A percentile compares a stretch with the other conserved stretches of the same genome.
Evolutionary conservation across 345 rosid species (phyloP).

Genomic region (Rhizophora mangle): DNA sequence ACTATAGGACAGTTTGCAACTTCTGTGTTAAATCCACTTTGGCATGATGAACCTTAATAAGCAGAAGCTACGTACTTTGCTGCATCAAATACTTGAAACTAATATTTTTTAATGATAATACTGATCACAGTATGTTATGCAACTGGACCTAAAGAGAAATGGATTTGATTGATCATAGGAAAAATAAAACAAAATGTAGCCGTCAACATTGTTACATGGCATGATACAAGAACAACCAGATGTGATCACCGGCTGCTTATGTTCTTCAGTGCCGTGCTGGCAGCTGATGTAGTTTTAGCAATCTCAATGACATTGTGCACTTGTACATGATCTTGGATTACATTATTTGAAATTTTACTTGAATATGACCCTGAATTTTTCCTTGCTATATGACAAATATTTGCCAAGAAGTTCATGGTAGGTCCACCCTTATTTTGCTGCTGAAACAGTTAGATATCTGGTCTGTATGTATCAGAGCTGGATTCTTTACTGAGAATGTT

Average conservation of each 20-base stretch:
- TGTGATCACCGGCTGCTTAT: conserved; percentile 41
- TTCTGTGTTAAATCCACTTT: too few relatives aligned
- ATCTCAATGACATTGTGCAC: conserved; percentile 21
- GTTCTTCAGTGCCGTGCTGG: conserved; percentile 21
- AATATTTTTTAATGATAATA: too few relatives aligned
- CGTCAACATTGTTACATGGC: neutral
- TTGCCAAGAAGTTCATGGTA: conserved; percentile 17
- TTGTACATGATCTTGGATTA: conserved; percentile 25
- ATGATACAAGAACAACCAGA: neutral
- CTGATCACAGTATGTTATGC: too few relatives aligned
- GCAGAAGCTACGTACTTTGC: too few relatives aligned
- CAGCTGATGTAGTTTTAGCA: conserved; percentile 27
- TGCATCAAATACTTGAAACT: too few relatives aligned
- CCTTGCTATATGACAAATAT: conserved; percentile 21
- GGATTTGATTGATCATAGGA: neutral
- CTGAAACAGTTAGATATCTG: conserved; percentile 28
- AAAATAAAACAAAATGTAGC: neutral
- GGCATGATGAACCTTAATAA: too few relatives aligned
- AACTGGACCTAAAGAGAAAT: too few relatives aligned
- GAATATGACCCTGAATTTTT: conserved; percentile 33
- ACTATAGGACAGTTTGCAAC: too few relatives aligned
- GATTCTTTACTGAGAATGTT: conserved; percentile 23
- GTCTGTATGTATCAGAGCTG: conserved; percentile 22
- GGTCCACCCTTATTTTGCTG: conserved; percentile 22
- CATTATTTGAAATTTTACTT: conserved; percentile 31